phyloP scores from a whole-genome alignment of 1,139 yeast species.

The Hanseniaspora gamundiae region DNA sequence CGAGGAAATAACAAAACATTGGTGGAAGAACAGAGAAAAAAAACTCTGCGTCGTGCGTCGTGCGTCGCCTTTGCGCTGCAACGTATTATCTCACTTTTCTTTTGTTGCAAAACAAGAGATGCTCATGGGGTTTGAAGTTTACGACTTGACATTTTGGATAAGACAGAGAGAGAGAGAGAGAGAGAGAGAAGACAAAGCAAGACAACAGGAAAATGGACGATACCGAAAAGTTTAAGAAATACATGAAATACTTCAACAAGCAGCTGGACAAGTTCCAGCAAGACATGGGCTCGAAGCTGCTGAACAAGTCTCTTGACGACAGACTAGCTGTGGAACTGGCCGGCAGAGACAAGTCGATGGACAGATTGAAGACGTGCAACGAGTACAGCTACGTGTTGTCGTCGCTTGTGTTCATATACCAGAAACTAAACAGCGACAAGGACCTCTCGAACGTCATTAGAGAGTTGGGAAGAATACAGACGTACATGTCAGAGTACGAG shows the following conservation, averaged over 20 bases:
- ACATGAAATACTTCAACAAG: neutral
- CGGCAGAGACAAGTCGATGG: neutral
- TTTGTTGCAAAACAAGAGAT: no score
- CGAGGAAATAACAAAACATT: no score
- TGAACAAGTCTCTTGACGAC: conserved; percentile 1
- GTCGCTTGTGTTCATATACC: conserved; percentile 21
- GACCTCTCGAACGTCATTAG: conserved; percentile 40
- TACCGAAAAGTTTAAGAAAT: conserved; percentile 1
- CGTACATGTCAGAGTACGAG: conserved; percentile 53
- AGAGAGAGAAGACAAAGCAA: neutral
- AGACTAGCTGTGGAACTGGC: neutral
- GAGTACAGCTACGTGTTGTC: conserved; percentile 19
- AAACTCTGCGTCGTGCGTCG: no score
- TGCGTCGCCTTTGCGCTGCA: no score
- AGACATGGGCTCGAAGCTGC: neutral
- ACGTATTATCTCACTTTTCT: no score
- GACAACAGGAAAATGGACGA: neutral
- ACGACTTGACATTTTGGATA: no score
- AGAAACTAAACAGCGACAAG: conserved; percentile 19
- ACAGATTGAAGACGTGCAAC: conserved; percentile 17
- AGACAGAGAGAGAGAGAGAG: no score
- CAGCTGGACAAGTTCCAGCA: neutral
- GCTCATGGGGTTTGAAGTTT: no score
- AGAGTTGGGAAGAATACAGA: conserved; percentile 59
- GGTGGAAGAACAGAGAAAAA: no score